Conservation (phyloP, 2,329 filamentous ascomycete genomes). For the Pseudogymnoascus sp. region DNA sequence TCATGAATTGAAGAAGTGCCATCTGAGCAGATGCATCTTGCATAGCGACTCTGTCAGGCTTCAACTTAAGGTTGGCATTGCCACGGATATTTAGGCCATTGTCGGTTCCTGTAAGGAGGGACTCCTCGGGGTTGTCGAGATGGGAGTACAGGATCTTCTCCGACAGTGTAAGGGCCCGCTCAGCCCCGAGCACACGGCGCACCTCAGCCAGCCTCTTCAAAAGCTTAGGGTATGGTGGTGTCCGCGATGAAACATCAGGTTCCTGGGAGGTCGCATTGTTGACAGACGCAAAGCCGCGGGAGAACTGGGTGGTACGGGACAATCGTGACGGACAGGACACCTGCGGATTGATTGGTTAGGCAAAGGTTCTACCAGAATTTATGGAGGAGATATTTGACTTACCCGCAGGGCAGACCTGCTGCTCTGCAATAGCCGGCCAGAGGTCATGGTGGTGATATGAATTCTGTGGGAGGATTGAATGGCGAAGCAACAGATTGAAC, state of each 20-base stretch:
- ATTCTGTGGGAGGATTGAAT: background rate
- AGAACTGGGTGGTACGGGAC: constrained; percentile 16
- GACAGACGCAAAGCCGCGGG: constrained; percentile 26
- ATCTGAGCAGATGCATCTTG: constrained; percentile 98
- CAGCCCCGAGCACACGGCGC: constrained; percentile 58
- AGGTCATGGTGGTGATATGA: constrained; percentile 22
- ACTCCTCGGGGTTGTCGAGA: constrained; percentile 81
- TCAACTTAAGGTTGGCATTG: constrained; percentile 88
- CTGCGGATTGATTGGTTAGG: constrained; percentile 10
- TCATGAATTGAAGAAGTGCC: constrained; percentile 98
- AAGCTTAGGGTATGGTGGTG: constrained; percentile 76
- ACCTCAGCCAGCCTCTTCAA: constrained; percentile 71
- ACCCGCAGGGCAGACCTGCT: constrained; percentile 27
- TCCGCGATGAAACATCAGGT: constrained; percentile 26
- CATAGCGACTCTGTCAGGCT: constrained; percentile 96
- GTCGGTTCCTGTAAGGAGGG: constrained; percentile 72
- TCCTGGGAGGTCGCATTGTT: constrained; percentile 19
- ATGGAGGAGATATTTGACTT: background rate
- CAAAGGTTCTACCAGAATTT: constrained; percentile 17
- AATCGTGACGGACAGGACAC: constrained; percentile 16
- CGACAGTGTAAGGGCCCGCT: constrained; percentile 67
- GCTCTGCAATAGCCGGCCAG: constrained; percentile 24
- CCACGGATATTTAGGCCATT: constrained; percentile 80
- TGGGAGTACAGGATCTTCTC: constrained; percentile 99
- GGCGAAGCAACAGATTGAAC: constrained; percentile 2